phyloP scores from a whole-genome alignment of 306 rosid species.

The Senna siamea region DNA sequence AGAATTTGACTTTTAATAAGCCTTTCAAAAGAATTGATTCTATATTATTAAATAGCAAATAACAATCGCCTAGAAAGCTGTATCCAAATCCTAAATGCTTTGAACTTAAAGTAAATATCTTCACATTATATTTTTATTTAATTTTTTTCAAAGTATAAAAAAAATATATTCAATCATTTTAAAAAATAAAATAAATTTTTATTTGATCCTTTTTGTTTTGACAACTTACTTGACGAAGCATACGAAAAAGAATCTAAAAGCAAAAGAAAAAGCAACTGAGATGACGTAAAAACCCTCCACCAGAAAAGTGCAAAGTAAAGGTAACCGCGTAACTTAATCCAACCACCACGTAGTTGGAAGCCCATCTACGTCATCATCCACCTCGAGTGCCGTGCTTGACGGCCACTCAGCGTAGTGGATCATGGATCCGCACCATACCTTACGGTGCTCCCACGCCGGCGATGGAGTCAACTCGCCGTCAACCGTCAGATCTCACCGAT shows the following conservation, averaged over 20 bases:
- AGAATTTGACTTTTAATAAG: too few species aligned
- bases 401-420: not conserved
- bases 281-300: slow-evolving; percentile 13
- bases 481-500: slow-evolving; percentile 36
- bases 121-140: too few species aligned
- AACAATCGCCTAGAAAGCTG: not conserved
- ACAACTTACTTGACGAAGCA: not conserved
- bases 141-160: too few species aligned
- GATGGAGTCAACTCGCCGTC: slow-evolving; percentile 30
- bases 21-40: too few species aligned
- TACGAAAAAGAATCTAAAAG: not conserved
- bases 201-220: too few species aligned
- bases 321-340: not conserved
- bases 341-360: not conserved
- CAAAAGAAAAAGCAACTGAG: not conserved
- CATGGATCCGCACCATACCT: slow-evolving; percentile 10
- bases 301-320: not conserved
- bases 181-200: too few species aligned
- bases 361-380: slow-evolving; percentile 21
- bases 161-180: too few species aligned
- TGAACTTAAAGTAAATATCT: too few species aligned
- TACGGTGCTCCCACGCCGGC: slow-evolving; percentile 11
- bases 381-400: slow-evolving; percentile 22
- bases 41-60: not conserved
- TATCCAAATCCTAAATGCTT: too few species aligned